These are phyloP conservation scores for Lojkania enalia DNA, from an alignment of 2,329 filamentous ascomycete genomes.

Conservation along the genomic window DNA sequence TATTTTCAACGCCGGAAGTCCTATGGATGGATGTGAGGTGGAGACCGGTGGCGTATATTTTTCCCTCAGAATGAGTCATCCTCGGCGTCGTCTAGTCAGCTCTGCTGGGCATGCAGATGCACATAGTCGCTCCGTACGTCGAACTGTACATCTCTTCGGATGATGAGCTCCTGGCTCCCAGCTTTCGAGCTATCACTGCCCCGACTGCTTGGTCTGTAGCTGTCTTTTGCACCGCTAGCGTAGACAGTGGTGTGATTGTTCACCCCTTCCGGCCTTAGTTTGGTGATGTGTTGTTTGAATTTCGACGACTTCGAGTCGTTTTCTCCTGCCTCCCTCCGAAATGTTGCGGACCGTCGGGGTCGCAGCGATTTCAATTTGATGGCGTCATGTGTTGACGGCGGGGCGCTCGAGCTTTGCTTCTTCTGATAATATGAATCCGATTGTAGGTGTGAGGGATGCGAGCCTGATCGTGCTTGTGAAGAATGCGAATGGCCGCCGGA, in stretches of 20 bases:
- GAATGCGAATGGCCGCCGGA: too few species aligned
- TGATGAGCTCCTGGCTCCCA: conserved; percentile 30
- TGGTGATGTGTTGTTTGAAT: not conserved
- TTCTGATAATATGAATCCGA: conserved; percentile 10
- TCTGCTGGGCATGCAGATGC: too few species aligned
- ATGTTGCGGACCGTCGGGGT: conserved; percentile 4
- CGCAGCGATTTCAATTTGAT: too few species aligned
- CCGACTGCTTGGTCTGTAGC: not conserved
- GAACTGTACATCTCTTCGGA: conserved; percentile 24
- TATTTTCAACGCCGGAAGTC: too few species aligned
- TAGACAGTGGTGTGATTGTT: conserved; percentile 1
- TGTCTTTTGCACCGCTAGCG: too few species aligned
- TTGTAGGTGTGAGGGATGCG: not conserved
- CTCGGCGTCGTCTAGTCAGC: too few species aligned
- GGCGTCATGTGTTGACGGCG: not conserved
- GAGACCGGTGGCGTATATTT: too few species aligned
- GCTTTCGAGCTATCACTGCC: conserved; percentile 21
- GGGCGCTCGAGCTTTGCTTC: conserved; percentile 12
- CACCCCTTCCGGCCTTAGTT: too few species aligned
- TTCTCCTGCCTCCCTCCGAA: conserved; percentile 6
- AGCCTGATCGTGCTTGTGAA: too few species aligned
- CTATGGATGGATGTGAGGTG: too few species aligned
- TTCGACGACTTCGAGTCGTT: conserved; percentile 5
- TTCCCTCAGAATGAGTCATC: too few species aligned
- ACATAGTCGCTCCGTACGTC: conserved; percentile 17